These are phyloP conservation scores for Tolypocladium amazonense DNA, from an alignment of 2,329 filamentous ascomycete genomes.

Conservation along the genomic window DNA sequence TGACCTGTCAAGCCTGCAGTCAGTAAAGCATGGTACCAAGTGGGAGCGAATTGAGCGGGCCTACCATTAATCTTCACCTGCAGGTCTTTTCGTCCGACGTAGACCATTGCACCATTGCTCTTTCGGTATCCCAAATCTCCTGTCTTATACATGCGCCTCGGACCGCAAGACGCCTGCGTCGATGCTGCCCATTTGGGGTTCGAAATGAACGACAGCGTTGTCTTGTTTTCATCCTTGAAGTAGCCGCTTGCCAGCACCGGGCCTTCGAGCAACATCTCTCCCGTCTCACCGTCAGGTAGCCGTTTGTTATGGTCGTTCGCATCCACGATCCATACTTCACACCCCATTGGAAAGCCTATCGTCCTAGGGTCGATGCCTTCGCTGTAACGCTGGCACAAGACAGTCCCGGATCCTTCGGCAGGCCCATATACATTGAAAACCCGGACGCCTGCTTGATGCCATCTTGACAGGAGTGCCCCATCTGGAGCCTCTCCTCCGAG, in stretches of 20 bases:
- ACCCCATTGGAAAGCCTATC: not conserved
- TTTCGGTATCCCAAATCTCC: constrained; percentile 34
- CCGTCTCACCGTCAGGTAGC: constrained; percentile 9
- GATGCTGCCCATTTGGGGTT: constrained; percentile 27
- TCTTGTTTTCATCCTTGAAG: constrained; percentile 10
- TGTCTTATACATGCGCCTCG: constrained; percentile 27
- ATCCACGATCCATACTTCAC: constrained; percentile 11
- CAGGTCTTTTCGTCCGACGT: constrained; percentile 41
- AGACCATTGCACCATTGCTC: constrained; percentile 26
- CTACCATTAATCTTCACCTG: constrained; percentile 42
- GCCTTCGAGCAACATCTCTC: constrained; percentile 17
- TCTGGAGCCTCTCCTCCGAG: not conserved
- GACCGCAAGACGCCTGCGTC: not conserved
- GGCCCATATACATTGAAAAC: not conserved
- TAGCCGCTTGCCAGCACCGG: constrained; percentile 13
- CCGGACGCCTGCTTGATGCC: not conserved
- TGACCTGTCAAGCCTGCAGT: constrained; percentile 26
- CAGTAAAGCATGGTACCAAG: not conserved
- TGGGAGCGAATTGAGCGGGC: not conserved
- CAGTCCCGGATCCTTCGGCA: not conserved
- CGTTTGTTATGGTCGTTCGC: constrained; percentile 7
- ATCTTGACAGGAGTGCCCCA: not conserved
- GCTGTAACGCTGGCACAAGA: not conserved
- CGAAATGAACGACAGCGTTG: constrained; percentile 18
- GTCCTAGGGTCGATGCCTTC: not conserved